Percentiles rank a stretch among this genome's conserved stretches.
Conservation (phyloP, 768 basidiomycete species). For the Mycena rebaudengoi region DNA sequence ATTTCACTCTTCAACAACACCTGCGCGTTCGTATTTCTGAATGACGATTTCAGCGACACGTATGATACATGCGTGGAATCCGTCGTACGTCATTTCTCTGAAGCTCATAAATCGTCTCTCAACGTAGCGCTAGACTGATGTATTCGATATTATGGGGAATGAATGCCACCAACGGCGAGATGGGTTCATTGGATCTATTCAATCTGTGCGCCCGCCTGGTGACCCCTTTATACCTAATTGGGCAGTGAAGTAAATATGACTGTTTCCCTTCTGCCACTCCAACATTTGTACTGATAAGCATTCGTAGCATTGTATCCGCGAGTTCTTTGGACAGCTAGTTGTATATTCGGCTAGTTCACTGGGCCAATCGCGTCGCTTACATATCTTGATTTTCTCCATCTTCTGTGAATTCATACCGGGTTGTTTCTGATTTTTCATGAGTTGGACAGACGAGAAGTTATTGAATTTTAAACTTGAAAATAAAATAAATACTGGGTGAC, state of each 20-base stretch:
- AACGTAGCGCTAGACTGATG: not conserved
- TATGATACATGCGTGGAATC: not conserved
- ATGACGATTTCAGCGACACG: not conserved
- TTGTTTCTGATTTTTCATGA: no score
- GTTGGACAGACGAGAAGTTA: no score
- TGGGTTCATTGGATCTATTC: slow-evolving; percentile 11
- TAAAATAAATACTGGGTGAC: no score
- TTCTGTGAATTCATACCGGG: no score
- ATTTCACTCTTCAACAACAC: slow-evolving; percentile 10
- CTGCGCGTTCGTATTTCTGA: slow-evolving; percentile 13
- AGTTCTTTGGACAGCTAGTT: not conserved
- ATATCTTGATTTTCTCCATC: no score
- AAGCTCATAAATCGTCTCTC: not conserved
- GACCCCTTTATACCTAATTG: not conserved
- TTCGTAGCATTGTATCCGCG: not conserved
- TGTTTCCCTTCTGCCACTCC: not conserved
- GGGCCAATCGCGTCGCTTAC: no score
- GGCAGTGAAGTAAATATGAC: not conserved
- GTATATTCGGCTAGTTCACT: no score
- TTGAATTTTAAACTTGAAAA: no score
- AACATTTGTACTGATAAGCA: not conserved
- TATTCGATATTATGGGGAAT: not conserved
- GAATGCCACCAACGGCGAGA: not conserved
- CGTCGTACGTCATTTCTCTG: not conserved
- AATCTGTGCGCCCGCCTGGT: not conserved